Evolutionary conservation across 192 early-diverging fungal genomes (phyloP).

Genomic region (Coemansia sp.): DNA sequence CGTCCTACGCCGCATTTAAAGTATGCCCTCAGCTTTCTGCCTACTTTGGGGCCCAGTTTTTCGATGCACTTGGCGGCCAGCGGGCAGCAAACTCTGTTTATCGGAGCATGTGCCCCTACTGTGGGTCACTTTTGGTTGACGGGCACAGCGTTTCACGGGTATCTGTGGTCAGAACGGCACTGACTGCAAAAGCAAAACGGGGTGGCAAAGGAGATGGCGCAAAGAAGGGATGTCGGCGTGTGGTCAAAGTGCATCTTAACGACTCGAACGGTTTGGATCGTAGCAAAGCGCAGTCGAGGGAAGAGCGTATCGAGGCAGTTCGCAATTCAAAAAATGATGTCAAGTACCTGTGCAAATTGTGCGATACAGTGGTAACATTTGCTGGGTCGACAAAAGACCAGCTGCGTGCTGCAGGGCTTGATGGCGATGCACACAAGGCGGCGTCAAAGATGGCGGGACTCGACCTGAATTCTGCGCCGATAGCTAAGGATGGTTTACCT

Average conservation of each 20-base stretch:
- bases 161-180: constrained; percentile 10
- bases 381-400: constrained; percentile 23
- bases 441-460: neutral
- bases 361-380: constrained; percentile 19
- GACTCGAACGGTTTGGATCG: neutral
- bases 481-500: neutral
- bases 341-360: constrained; percentile 27
- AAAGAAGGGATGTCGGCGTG: neutral
- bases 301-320: constrained; percentile 5
- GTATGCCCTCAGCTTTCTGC: constrained; percentile 46
- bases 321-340: constrained; percentile 16
- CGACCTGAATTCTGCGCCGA: neutral
- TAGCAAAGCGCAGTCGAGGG: neutral
- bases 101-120: constrained; percentile 32
- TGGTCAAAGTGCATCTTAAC: constrained; percentile 11
- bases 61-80: constrained; percentile 12
- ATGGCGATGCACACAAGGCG: neutral
- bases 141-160: constrained; percentile 29
- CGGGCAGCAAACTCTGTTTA: constrained; percentile 12
- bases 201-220: neutral
- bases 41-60: constrained; percentile 35
- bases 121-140: constrained; percentile 39
- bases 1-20: constrained; percentile 29
- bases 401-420: constrained; percentile 14
- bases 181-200: neutral